Evolutionary conservation across 345 rosid genomes (phyloP), one percentile per base, ranked within the genome.

Genomic region (Angophora floribunda): DNA sequence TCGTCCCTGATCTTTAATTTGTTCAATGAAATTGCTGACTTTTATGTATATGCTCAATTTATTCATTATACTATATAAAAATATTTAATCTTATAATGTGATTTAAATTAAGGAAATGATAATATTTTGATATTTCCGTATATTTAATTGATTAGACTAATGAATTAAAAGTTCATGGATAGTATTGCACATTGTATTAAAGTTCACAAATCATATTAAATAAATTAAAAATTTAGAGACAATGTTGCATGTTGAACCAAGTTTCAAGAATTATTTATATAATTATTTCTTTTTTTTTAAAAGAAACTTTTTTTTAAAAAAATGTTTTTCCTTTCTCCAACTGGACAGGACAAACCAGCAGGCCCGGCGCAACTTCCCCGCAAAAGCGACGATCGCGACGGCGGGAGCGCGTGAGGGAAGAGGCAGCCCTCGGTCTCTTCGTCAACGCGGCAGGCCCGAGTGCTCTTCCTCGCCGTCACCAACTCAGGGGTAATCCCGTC

Each of bases 11-110:
- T 36, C 41, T 36, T 36, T 36, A 4, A 36, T 36, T 36, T 36
- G 41, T 36, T 36, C 41, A 36, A 36, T 36, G 4, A 36, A 36
- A 36, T 36, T 36, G 2, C 41, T 36, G 4, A 63, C 1, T n/a
- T 63, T 63, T 1, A 36, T 3, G 9, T n/a, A n/a, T 0, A 63
- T 63, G 1, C n/a, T 63, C 0, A 63, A 28, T 65, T 13, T 15
- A 65, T 0, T 65, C 0, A 15, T 7, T 65, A 2, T 6, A 7
- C 3, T 3, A 15, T 7, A 7, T 63, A 17, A 63, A 63, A n/a
- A 63, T 13, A 9, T 0, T 13, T 3, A 7, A 6, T 4, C 7
- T 65, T 30, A 36, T 65, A 0, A 0, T 1, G 26, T 59, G 10
- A 11, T 26, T 59, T 59, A n/a, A 59, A 59, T 59, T 59, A 26